phyloP scores from a whole-genome alignment of 306 rosid genomes.

The Cucumis melo region DNA sequence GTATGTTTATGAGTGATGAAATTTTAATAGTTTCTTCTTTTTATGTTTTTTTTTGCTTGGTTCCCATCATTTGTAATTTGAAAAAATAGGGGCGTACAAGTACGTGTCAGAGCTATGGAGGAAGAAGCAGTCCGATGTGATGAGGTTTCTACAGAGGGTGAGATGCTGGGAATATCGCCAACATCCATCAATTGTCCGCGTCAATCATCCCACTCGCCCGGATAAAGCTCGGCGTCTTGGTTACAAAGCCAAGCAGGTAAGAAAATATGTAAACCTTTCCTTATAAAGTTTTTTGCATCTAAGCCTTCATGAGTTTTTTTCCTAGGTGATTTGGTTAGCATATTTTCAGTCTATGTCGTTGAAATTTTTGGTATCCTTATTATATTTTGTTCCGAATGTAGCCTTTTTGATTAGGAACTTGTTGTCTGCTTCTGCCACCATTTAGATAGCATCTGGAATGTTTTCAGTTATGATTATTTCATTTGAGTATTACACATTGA shows the following conservation, averaged over 20 bases:
- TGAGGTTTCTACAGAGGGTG: constrained; percentile 80
- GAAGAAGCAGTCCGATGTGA: constrained; percentile 84
- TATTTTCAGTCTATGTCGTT: no score
- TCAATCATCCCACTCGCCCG: constrained; percentile 76
- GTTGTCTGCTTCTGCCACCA: no score
- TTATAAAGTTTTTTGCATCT: no score
- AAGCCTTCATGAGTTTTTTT: no score
- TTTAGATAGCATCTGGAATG: no score
- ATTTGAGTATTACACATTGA: no score
- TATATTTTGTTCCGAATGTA: no score
- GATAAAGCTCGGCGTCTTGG: constrained; percentile 93
- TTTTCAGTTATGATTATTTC: no score
- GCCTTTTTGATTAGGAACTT: no score
- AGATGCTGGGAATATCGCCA: constrained; percentile 97
- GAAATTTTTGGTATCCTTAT: no score
- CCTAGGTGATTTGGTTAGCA: no score
- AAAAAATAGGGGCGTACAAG: constrained; percentile 61
- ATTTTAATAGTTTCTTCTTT: background rate
- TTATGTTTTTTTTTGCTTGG: background rate
- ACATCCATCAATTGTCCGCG: constrained; percentile 74
- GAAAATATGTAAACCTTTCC: no score
- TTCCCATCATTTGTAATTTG: background rate
- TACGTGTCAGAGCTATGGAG: constrained; percentile 91
- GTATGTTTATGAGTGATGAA: background rate
- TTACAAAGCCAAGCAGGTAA: constrained; percentile 86